phyloP scores from a whole-genome alignment of 2,329 filamentous ascomycete species.

The Magnaporthiopsis poae region DNA sequence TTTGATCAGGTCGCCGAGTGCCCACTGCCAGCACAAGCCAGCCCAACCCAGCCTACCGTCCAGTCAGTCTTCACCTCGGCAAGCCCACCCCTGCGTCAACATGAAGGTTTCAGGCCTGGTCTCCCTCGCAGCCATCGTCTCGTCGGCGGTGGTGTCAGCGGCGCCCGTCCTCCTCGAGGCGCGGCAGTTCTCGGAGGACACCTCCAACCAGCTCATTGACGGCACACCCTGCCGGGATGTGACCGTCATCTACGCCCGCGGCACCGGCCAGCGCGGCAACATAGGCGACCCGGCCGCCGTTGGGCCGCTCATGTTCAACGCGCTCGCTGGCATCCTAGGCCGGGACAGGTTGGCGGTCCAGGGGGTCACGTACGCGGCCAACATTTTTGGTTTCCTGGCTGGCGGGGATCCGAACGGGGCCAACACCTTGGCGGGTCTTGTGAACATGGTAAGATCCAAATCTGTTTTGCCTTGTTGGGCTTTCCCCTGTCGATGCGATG shows the following conservation, averaged over 20 bases:
- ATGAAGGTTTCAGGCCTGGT: slow-evolving; percentile 6
- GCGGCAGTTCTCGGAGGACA: background rate
- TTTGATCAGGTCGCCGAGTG: too few relatives aligned
- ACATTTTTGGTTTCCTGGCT: background rate
- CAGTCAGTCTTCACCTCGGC: too few relatives aligned
- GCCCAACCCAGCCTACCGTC: too few relatives aligned
- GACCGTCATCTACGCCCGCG: slow-evolving; percentile 6
- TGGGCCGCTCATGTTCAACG: slow-evolving; percentile 2
- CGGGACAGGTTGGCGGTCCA: slow-evolving; percentile 1
- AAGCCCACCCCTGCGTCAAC: background rate
- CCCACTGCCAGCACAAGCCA: too few relatives aligned
- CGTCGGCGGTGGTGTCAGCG: background rate
- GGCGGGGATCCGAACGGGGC: slow-evolving; percentile 9
- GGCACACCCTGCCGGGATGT: slow-evolving; percentile 5
- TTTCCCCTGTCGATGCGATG: background rate
- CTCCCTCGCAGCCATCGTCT: background rate
- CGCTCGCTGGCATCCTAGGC: background rate
- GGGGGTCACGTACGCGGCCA: slow-evolving; percentile 3
- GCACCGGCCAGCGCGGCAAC: slow-evolving; percentile 1
- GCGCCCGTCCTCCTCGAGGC: background rate
- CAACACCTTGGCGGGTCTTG: slow-evolving; percentile 16
- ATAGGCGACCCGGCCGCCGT: slow-evolving; percentile 1
- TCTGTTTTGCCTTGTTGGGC: too few relatives aligned
- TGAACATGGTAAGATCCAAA: background rate
- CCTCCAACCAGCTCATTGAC: slow-evolving; percentile 1